A percentile compares a stretch with the other conserved stretches of the same genome.
phyloP scores from a whole-genome alignment of 805 yeast genomes.

The Starmera quercuum region DNA sequence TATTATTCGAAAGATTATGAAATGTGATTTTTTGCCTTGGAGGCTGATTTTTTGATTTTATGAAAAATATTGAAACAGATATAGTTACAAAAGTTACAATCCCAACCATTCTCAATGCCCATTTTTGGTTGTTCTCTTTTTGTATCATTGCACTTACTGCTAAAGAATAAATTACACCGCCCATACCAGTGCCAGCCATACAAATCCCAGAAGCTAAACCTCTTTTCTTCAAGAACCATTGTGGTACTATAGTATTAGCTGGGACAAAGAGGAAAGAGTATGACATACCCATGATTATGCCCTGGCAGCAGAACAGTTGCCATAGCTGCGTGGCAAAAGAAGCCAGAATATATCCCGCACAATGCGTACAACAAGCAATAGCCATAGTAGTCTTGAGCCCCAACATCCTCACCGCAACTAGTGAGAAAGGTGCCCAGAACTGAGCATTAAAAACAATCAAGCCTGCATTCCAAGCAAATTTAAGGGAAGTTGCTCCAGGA shows the following conservation, averaged over 20 bases:
- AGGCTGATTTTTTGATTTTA: constrained; percentile 33
- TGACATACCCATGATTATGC: constrained; percentile 48
- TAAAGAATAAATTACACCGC: constrained; percentile 39
- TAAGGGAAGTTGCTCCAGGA: constrained; percentile 46
- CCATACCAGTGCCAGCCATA: constrained; percentile 44
- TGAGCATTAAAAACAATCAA: constrained; percentile 50
- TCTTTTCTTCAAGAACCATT: constrained; percentile 61
- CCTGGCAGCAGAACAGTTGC: constrained; percentile 66
- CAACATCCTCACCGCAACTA: constrained; percentile 37
- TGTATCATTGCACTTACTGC: constrained; percentile 35
- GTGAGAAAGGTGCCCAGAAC: constrained; percentile 49
- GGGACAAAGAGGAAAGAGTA: constrained; percentile 52
- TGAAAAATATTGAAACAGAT: constrained; percentile 31
- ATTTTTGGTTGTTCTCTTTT: constrained; percentile 33
- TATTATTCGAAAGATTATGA: constrained; percentile 6
- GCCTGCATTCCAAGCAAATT: constrained; percentile 65
- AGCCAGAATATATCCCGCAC: constrained; percentile 51
- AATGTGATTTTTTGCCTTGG: constrained; percentile 7
- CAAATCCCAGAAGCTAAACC: constrained; percentile 44
- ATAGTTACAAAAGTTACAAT: constrained; percentile 28
- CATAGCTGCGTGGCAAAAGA: constrained; percentile 50
- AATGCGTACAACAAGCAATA: constrained; percentile 43
- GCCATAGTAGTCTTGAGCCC: constrained; percentile 42
- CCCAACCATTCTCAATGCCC: constrained; percentile 42
- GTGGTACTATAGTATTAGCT: constrained; percentile 53